Evolutionary conservation across 2,329 filamentous ascomycete species (phyloP).

Genomic region (Dendrostoma leiphaemia): DNA sequence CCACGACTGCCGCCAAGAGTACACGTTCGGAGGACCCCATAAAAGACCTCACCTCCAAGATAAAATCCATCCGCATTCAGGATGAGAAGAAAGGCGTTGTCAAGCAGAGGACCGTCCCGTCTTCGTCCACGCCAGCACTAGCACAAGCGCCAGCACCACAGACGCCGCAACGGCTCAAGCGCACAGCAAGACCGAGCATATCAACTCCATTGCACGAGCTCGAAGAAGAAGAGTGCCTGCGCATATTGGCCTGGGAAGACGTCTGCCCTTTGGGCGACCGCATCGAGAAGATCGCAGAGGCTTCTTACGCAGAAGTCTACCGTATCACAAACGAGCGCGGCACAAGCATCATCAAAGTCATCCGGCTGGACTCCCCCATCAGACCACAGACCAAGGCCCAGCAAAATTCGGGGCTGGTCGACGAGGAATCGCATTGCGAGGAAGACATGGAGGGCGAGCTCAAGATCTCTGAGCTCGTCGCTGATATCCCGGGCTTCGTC

Average conservation of each 20-base stretch:
- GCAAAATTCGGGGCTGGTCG: conserved; percentile 51
- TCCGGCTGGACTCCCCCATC: conserved; percentile 58
- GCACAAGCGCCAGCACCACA: background rate
- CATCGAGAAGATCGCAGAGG: conserved; percentile 64
- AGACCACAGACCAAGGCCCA: conserved; percentile 57
- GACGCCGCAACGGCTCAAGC: conserved; percentile 3
- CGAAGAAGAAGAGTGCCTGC: conserved; percentile 30
- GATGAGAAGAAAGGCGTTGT: background rate
- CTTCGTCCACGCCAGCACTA: background rate
- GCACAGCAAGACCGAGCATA: background rate
- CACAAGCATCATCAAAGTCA: conserved; percentile 64
- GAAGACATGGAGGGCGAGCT: conserved; percentile 58
- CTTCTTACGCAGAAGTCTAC: conserved; percentile 66
- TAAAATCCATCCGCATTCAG: conserved; percentile 21
- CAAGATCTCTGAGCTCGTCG: conserved; percentile 61
- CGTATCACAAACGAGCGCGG: conserved; percentile 57
- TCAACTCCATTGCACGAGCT: background rate
- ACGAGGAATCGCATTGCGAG: conserved; percentile 56
- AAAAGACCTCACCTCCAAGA: conserved; percentile 22
- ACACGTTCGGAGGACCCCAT: conserved; percentile 16
- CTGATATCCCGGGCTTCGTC: conserved; percentile 63
- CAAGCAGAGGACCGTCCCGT: background rate
- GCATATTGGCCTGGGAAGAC: conserved; percentile 54
- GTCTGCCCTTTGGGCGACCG: conserved; percentile 51
- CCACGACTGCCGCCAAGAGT: conserved; percentile 27